These are phyloP conservation scores for Cantharellus anzutake DNA, from an alignment of 768 basidiomycete species.

Conservation along the genomic window DNA sequence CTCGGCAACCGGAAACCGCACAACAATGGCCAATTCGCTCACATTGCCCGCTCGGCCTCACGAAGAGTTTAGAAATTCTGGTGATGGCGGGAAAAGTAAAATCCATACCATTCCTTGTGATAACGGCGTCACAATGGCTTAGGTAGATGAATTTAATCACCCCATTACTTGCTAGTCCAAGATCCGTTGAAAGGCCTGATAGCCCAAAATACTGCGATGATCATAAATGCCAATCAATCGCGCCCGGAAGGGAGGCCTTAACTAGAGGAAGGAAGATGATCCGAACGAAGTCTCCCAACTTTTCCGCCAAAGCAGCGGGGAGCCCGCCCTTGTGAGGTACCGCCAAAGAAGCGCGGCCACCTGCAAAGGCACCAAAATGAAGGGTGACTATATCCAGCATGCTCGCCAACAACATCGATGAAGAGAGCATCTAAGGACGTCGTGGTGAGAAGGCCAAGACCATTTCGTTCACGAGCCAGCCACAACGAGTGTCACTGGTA, in stretches of 20 bases:
- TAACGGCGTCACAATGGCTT: too few relatives aligned
- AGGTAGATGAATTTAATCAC: background rate
- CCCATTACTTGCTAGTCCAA: slow-evolving; percentile 66
- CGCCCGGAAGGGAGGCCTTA: background rate
- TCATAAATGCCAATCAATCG: background rate
- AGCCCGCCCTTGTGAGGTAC: slow-evolving; percentile 82
- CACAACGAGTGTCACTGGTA: slow-evolving; percentile 13
- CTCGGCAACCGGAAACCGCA: slow-evolving; percentile 52
- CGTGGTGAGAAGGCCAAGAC: too few relatives aligned
- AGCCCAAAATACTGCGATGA: slow-evolving; percentile 64
- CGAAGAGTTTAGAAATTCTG: slow-evolving; percentile 52
- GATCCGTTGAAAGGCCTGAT: slow-evolving; percentile 77
- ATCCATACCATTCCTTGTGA: slow-evolving; percentile 16
- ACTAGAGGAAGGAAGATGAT: slow-evolving; percentile 76
- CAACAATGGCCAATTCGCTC: slow-evolving; percentile 48
- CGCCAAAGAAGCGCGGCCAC: slow-evolving; percentile 35
- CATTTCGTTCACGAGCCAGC: too few relatives aligned
- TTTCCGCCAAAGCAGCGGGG: slow-evolving; percentile 74
- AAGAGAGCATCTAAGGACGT: too few relatives aligned
- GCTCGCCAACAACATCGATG: too few relatives aligned
- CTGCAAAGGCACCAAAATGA: slow-evolving; percentile 48
- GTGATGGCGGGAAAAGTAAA: slow-evolving; percentile 85
- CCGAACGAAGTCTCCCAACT: slow-evolving; percentile 72
- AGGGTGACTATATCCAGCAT: too few relatives aligned
- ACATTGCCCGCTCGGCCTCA: slow-evolving; percentile 76